A percentile compares a stretch with the other conserved stretches of the same genome.
Conservation (phyloP, 371 early-diverging fungal genomes). For the Mucor velutinosus region DNA sequence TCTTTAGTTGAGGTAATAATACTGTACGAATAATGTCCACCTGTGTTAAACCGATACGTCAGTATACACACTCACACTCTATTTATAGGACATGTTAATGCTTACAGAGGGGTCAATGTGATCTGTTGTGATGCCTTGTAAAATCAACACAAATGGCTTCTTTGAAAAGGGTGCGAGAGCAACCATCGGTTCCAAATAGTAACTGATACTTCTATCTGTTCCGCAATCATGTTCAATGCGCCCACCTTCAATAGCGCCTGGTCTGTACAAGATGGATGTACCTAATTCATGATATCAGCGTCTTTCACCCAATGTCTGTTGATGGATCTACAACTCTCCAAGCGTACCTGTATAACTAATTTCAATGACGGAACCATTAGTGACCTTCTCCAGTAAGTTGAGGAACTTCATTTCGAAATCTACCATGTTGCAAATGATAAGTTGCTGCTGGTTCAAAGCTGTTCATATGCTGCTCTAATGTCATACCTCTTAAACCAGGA, state of each 20-base stretch:
- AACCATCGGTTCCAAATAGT: constrained; percentile 90
- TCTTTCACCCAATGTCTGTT: not conserved
- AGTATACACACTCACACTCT: not conserved
- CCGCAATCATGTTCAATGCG: constrained; percentile 84
- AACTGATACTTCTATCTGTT: constrained; percentile 79
- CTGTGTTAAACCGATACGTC: constrained; percentile 25
- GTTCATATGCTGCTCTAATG: not conserved
- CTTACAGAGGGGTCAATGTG: constrained; percentile 79
- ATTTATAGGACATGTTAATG: not conserved
- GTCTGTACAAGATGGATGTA: constrained; percentile 84
- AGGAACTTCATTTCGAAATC: constrained; percentile 91
- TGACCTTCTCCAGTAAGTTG: constrained; percentile 86
- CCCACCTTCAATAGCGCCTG: constrained; percentile 92
- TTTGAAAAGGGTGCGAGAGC: constrained; percentile 94
- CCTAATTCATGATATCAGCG: constrained; percentile 34
- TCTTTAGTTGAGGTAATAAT: constrained; percentile 77
- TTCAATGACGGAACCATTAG: constrained; percentile 90
- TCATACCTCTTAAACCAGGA: constrained; percentile 86
- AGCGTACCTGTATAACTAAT: constrained; percentile 90
- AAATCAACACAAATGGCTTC: constrained; percentile 72
- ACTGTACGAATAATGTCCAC: constrained; percentile 94
- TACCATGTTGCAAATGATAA: constrained; percentile 22
- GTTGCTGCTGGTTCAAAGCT: not conserved
- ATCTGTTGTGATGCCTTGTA: constrained; percentile 94
- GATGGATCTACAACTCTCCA: not conserved